Evolutionary conservation across 192 early-diverging fungal genomes (phyloP).

Genomic region (Nowakowskiella sp.): DNA sequence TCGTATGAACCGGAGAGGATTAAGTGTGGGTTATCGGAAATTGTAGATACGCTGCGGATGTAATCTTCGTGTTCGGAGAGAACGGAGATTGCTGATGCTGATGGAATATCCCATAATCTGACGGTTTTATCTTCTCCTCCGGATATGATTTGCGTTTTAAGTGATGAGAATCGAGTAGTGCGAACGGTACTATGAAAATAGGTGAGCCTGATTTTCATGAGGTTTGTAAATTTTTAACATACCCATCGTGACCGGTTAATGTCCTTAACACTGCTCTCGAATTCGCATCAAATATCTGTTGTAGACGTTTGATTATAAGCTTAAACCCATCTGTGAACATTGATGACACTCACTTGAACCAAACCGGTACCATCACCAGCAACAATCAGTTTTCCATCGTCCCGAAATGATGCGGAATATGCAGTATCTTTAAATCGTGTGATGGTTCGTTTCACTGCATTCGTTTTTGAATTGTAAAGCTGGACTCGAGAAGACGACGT

Average conservation of each 20-base stretch:
- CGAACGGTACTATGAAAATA: conserved; percentile 58
- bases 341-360: conserved; percentile 51
- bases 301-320: conserved; percentile 5
- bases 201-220: not conserved
- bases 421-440: conserved; percentile 88
- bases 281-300: conserved; percentile 42
- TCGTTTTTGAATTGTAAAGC: conserved; percentile 76
- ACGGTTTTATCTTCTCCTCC: conserved; percentile 91
- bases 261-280: conserved; percentile 50
- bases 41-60: conserved; percentile 68
- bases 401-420: conserved; percentile 67
- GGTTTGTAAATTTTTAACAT: not conserved
- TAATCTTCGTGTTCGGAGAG: conserved; percentile 89
- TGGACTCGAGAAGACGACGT: conserved; percentile 86
- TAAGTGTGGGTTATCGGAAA: conserved; percentile 68
- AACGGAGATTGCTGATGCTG: conserved; percentile 53
- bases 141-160: conserved; percentile 74
- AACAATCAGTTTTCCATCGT: conserved; percentile 84
- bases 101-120: conserved; percentile 88
- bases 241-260: conserved; percentile 48
- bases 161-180: conserved; percentile 69
- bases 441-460: conserved; percentile 80
- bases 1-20: conserved; percentile 87
- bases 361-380: conserved; percentile 85
- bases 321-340: conserved; percentile 10